Percentiles rank a stretch among this genome's conserved stretches.
phyloP scores from a whole-genome alignment of 139 green algal species.

The Volvox reticuliferus region DNA sequence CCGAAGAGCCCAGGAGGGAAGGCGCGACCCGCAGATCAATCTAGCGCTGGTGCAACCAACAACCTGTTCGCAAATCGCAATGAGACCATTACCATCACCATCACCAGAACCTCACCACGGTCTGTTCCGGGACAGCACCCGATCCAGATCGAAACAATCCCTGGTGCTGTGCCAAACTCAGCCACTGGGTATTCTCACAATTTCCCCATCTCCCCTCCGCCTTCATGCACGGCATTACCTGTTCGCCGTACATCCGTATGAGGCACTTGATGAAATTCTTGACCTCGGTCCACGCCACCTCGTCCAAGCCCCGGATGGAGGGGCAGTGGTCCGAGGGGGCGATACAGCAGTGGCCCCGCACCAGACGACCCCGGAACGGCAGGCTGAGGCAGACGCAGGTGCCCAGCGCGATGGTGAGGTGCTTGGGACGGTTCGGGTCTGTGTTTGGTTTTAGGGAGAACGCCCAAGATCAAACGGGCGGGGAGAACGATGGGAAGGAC shows the following conservation, averaged over 20 bases:
- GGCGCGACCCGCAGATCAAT: neutral
- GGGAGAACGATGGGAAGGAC: neutral
- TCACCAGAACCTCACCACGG: neutral
- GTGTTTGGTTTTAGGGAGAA: neutral
- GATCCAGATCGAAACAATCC: neutral
- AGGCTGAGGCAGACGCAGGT: slow-evolving; percentile 90
- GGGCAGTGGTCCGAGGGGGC: slow-evolving; percentile 81
- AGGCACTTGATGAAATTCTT: slow-evolving; percentile 99
- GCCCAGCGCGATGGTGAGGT: slow-evolving; percentile 89
- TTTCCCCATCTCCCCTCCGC: too few species aligned
- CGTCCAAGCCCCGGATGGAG: slow-evolving; percentile 79
- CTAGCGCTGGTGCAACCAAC: neutral
- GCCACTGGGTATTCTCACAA: too few species aligned
- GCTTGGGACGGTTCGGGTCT: slow-evolving; percentile 59
- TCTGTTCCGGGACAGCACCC: neutral
- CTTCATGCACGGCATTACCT: slow-evolving; percentile 51
- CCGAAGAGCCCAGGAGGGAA: too few species aligned
- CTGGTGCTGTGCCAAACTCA: too few species aligned
- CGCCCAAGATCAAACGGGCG: neutral
- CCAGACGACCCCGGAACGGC: slow-evolving; percentile 77
- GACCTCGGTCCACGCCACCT: slow-evolving; percentile 93
- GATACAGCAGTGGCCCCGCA: slow-evolving; percentile 89
- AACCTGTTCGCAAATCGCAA: neutral
- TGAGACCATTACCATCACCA: neutral
- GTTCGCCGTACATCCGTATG: slow-evolving; percentile 84